Evolutionary conservation across 78 protist species (phyloP).

Genomic region (Goniomonas avonlea): DNA sequence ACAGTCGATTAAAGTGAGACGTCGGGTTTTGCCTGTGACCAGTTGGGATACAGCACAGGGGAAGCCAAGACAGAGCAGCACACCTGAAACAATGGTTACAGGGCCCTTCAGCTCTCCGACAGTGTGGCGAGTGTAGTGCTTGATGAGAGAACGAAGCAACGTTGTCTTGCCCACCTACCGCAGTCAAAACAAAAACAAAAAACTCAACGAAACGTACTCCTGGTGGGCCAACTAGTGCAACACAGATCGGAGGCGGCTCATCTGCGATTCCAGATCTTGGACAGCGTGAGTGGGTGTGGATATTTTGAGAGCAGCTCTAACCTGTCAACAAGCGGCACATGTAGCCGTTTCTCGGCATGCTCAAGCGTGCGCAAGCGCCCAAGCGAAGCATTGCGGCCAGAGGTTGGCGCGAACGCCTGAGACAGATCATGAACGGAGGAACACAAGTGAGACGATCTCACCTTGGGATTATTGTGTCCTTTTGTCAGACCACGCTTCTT

Average conservation of each 20-base stretch:
- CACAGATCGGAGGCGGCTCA: slow-evolving; percentile 79
- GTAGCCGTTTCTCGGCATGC: slow-evolving; percentile 48
- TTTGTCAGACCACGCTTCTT: not conserved
- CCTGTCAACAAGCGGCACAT: slow-evolving; percentile 70
- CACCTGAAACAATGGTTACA: slow-evolving; percentile 72
- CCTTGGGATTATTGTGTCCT: not conserved
- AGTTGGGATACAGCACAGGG: not conserved
- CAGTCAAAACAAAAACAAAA: not conserved
- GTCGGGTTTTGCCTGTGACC: slow-evolving; percentile 34
- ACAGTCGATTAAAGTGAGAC: slow-evolving; percentile 94
- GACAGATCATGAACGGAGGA: not conserved
- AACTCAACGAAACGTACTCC: not conserved
- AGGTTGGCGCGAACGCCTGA: not conserved
- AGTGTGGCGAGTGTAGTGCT: slow-evolving; percentile 78
- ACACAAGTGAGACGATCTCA: not conserved
- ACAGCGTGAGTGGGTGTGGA: too few species aligned
- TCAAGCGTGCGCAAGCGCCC: slow-evolving; percentile 33
- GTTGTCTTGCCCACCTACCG: slow-evolving; percentile 87
- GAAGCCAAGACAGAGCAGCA: too few species aligned
- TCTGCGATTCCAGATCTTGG: slow-evolving; percentile 52
- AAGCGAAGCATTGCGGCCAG: not conserved
- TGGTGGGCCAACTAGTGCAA: slow-evolving; percentile 66
- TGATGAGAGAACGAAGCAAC: slow-evolving; percentile 86
- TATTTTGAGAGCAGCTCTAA: too few species aligned
- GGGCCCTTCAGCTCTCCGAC: slow-evolving; percentile 84